Percentiles rank a stretch among this genome's conserved stretches.
Evolutionary conservation across 306 rosid species (phyloP).

Genomic region (Abrus precatorius): DNA sequence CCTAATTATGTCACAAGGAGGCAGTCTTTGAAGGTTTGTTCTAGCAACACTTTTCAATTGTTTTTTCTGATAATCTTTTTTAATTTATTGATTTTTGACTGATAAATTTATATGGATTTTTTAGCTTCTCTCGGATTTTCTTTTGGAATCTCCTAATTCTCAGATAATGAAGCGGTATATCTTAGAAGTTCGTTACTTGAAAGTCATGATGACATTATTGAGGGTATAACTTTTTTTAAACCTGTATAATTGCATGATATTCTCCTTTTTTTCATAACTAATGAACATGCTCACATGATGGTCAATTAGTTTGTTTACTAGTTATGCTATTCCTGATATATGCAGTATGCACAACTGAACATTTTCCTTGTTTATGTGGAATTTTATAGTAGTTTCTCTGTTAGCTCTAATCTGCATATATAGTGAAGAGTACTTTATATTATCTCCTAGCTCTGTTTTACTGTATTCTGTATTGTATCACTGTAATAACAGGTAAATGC

Average conservation of each 20-base stretch:
- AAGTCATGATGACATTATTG: slow-evolving; percentile 89
- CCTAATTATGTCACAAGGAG: slow-evolving; percentile 96
- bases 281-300: slow-evolving; percentile 30
- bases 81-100: slow-evolving; percentile 40
- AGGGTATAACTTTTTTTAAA: slow-evolving; percentile 65
- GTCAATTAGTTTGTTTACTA: slow-evolving; percentile 6
- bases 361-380: slow-evolving; percentile 7
- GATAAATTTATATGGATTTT: slow-evolving; percentile 46
- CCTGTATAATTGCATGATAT: slow-evolving; percentile 28
- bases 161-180: slow-evolving; percentile 94
- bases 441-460: slow-evolving; percentile 5
- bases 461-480: not conserved
- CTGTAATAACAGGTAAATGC: not conserved
- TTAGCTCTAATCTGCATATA: not conserved
- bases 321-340: slow-evolving; percentile 13
- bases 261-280: slow-evolving; percentile 31
- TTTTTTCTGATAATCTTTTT: slow-evolving; percentile 33
- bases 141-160: slow-evolving; percentile 86
- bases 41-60: slow-evolving; percentile 29
- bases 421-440: slow-evolving; percentile 10
- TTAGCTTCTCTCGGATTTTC: slow-evolving; percentile 93
- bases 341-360: slow-evolving; percentile 22
- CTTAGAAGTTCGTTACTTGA: slow-evolving; percentile 81
- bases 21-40: slow-evolving; percentile 94
- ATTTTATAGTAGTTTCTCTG: slow-evolving; percentile 22